Evolutionary conservation across 1,284 basidiomycete species (phyloP).

Genomic region (Ustilago trichophora): DNA sequence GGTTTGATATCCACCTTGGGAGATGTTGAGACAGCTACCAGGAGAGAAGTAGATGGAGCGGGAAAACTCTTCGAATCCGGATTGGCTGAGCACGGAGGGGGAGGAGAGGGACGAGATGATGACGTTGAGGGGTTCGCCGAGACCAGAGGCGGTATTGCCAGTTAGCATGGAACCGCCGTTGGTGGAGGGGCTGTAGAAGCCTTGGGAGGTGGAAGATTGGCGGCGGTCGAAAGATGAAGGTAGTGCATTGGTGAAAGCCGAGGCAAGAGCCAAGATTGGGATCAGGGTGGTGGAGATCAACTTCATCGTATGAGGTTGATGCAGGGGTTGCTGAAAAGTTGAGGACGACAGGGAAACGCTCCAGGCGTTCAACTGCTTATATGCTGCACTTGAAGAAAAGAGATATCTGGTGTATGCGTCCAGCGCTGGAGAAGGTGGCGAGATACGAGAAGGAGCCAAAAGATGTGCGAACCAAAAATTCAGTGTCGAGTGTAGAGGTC

Average conservation of each 20-base stretch:
- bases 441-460: neutral
- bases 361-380: slow-evolving; percentile 13
- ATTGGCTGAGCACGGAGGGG: slow-evolving; percentile 47
- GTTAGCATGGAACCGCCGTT: slow-evolving; percentile 44
- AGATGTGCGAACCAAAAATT: too few relatives aligned
- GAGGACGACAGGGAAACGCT: slow-evolving; percentile 3
- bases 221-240: slow-evolving; percentile 10
- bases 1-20: slow-evolving; percentile 25
- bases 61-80: slow-evolving; percentile 57
- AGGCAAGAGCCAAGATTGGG: neutral
- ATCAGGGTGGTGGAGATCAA: too few relatives aligned
- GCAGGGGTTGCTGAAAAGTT: neutral
- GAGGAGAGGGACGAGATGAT: slow-evolving; percentile 61
- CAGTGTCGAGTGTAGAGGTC: too few relatives aligned
- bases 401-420: slow-evolving; percentile 12
- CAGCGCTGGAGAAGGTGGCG: slow-evolving; percentile 17
- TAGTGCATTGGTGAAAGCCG: slow-evolving; percentile 12
- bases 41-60: neutral
- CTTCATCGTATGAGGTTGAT: slow-evolving; percentile 12
- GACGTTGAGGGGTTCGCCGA: slow-evolving; percentile 64
- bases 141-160: slow-evolving; percentile 21
- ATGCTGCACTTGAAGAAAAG: neutral
- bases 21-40: neutral
- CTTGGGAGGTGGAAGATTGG: slow-evolving; percentile 11
- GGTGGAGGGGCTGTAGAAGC: slow-evolving; percentile 21